These are phyloP conservation scores for Dalbergia oliveri DNA, from an alignment of 306 rosid species.

Conservation along the genomic window DNA sequence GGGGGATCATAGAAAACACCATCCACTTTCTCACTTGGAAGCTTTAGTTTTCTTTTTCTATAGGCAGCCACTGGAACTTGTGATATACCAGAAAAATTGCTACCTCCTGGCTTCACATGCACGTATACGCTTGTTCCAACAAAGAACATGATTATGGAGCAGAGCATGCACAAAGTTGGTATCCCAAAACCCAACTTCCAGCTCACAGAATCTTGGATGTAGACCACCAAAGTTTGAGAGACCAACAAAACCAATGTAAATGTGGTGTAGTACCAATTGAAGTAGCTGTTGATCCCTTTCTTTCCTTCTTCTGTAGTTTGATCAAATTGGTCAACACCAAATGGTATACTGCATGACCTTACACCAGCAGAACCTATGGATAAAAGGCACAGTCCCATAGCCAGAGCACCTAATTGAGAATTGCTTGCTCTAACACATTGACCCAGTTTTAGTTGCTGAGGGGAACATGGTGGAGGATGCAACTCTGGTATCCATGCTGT, in stretches of 20 bases:
- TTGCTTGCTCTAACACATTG: slow-evolving; percentile 59
- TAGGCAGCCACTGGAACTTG: slow-evolving; percentile 75
- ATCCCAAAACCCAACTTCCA: slow-evolving; percentile 83
- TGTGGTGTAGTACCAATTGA: slow-evolving; percentile 70
- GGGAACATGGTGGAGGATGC: slow-evolving; percentile 66
- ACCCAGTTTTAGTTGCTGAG: neutral
- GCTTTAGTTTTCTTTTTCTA: slow-evolving; percentile 59
- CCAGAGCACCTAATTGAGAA: slow-evolving; percentile 57
- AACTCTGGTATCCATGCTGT: slow-evolving; percentile 69
- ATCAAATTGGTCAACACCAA: slow-evolving; percentile 83
- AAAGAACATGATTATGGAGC: slow-evolving; percentile 63
- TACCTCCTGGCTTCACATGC: slow-evolving; percentile 65
- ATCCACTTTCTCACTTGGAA: slow-evolving; percentile 40
- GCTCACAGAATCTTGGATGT: slow-evolving; percentile 74
- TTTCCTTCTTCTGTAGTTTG: slow-evolving; percentile 66
- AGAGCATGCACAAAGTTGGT: slow-evolving; percentile 64
- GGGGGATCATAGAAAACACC: slow-evolving; percentile 66
- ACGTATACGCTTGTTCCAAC: slow-evolving; percentile 59
- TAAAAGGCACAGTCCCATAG: slow-evolving; percentile 58
- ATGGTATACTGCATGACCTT: slow-evolving; percentile 84
- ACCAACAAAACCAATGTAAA: slow-evolving; percentile 55
- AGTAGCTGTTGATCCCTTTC: slow-evolving; percentile 66
- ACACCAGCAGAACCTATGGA: slow-evolving; percentile 70
- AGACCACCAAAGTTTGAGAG: slow-evolving; percentile 63
- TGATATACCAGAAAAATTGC: slow-evolving; percentile 57